Percentiles rank a stretch among this genome's conserved stretches.
Evolutionary conservation across 768 basidiomycete genomes (phyloP).

Genomic region (Leccinum fibrillosum): DNA sequence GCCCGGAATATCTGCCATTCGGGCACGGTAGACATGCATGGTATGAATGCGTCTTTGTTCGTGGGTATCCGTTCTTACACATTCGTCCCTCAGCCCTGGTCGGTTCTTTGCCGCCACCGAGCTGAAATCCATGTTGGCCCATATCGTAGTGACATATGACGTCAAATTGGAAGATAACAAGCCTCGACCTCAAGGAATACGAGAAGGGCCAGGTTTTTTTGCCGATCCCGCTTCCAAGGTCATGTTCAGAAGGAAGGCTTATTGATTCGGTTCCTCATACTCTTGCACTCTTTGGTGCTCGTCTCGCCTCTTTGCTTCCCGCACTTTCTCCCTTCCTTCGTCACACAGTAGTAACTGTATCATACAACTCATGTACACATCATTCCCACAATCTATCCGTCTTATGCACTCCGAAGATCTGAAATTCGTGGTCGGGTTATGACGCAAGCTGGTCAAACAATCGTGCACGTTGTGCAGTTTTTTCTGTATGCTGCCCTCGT

Average conservation of each 20-base stretch:
- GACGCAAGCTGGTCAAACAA: no score
- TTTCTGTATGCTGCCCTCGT: no score
- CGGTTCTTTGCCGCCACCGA: constrained; percentile 8
- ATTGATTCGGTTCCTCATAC: background rate
- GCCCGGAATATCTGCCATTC: background rate
- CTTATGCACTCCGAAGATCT: no score
- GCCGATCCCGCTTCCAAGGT: background rate
- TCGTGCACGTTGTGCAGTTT: no score
- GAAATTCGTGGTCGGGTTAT: no score
- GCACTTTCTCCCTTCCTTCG: no score
- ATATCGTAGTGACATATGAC: background rate
- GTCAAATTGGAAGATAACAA: background rate
- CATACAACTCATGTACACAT: no score
- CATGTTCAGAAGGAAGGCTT: background rate
- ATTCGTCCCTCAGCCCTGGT: constrained; percentile 1
- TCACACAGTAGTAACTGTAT: no score
- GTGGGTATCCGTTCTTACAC: background rate
- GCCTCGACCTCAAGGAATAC: background rate
- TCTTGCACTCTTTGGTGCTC: no score
- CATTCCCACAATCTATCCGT: no score
- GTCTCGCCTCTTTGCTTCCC: no score
- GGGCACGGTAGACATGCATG: background rate
- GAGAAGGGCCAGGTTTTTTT: background rate
- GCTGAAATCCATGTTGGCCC: background rate
- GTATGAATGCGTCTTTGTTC: background rate